Percentiles rank a stretch among this genome's conserved stretches.
Evolutionary conservation across 108 stramenopile genomes (phyloP).

Genomic region (Discostella pseudostelligera): DNA sequence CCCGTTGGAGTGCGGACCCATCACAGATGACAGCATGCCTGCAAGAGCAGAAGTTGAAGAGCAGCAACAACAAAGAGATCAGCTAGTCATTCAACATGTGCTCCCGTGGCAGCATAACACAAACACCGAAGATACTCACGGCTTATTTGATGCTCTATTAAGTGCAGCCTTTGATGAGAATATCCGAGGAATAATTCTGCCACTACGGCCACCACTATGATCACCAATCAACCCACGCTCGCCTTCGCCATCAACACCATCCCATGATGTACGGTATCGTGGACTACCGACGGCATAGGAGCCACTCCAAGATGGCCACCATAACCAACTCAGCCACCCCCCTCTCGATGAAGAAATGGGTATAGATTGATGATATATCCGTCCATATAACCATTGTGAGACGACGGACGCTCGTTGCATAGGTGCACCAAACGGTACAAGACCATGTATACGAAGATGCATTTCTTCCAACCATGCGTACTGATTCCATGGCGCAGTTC

Average conservation of each 20-base stretch:
- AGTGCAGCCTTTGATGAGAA: slow-evolving; percentile 13
- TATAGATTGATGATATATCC: slow-evolving; percentile 52
- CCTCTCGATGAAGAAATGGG: slow-evolving; percentile 37
- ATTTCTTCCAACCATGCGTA: slow-evolving; percentile 89
- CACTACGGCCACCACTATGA: background rate
- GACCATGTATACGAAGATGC: slow-evolving; percentile 54
- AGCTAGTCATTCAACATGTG: too few relatives aligned
- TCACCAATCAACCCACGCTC: slow-evolving; percentile 48
- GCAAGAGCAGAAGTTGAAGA: background rate
- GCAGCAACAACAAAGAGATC: too few relatives aligned
- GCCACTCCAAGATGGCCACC: slow-evolving; percentile 46
- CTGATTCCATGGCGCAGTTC: slow-evolving; percentile 85
- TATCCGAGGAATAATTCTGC: background rate
- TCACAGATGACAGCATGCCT: slow-evolving; percentile 85
- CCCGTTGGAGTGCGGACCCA: slow-evolving; percentile 80
- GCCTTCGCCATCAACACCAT: slow-evolving; percentile 50
- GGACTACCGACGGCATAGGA: slow-evolving; percentile 28
- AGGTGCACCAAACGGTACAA: slow-evolving; percentile 58
- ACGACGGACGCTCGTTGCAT: slow-evolving; percentile 51
- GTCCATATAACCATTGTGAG: slow-evolving; percentile 57
- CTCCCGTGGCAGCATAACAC: background rate
- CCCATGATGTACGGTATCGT: slow-evolving; percentile 11
- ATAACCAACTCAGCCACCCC: slow-evolving; percentile 53
- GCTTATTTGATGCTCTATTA: slow-evolving; percentile 78
- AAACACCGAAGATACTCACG: slow-evolving; percentile 33